Evolutionary conservation across 768 basidiomycete genomes (phyloP), one percentile per base, ranked within the genome.

Genomic region (Boletus coccyginus): DNA sequence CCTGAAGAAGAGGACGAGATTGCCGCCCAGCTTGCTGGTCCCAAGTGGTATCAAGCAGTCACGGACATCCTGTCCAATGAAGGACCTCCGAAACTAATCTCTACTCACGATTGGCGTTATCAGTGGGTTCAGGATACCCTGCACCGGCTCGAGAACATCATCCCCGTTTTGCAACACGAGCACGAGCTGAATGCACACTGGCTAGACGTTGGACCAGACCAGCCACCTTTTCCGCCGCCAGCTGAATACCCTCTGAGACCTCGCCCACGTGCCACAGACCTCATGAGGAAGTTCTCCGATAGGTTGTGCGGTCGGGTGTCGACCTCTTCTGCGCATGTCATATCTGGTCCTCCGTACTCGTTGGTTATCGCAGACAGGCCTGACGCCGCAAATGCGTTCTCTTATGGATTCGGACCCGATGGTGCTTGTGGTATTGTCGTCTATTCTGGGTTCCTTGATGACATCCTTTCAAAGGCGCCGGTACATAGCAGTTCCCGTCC

Each of bases 1-100:
- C 94, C 94, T 2, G 90, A 93, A 62, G 94, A 97, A 73, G 94
- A 98, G 67, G 92, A 94, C 50, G 85, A 85, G 32, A 91, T 98
- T 41, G 85, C 92, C n/a, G 72, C 76, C 5, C 87, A 91, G 65
- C 81, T 98, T 11, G 84, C 85, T 19, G 94, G 92, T 16, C 74
- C 82, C 21, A 92, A 92, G 45, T 98, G 94, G 94, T 92, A 89
- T 71, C 76, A 79, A 58, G 87, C 92, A 38, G 88, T 98, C 19
- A 80, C 82, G 38, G 84, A 90, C 39, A 90, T 96, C 44, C 79
- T 98, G 13, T 77, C 87, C 8, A 68, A 81, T 56, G 80, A 88
- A 57, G 85, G 83, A 7, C 72, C 84, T 48, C 81, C 83, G 5
- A 75, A 75, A 42, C 77, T 91, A 38, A 78, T 98, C 50, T 82